These are phyloP conservation scores for Monosporascus sp. DNA, from an alignment of 2,329 filamentous ascomycete species.

Conservation along the genomic window DNA sequence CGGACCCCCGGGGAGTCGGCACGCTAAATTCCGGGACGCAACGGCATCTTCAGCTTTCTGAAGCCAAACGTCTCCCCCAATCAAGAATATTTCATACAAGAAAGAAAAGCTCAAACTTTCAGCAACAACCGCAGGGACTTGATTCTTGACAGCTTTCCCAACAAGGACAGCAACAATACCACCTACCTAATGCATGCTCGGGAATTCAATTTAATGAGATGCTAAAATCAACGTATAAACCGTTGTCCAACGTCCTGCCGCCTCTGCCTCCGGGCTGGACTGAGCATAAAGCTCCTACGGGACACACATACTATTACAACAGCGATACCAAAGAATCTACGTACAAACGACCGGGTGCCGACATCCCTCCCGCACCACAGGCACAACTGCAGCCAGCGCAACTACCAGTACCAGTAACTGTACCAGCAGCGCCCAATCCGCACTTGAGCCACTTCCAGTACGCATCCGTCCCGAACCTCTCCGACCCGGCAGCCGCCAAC, in stretches of 20 bases:
- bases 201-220: conserved; percentile 33
- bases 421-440: conserved; percentile 17
- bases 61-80: too few relatives aligned
- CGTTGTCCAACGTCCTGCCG: conserved; percentile 41
- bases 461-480: conserved; percentile 36
- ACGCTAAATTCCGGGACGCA: too few relatives aligned
- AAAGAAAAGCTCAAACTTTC: too few relatives aligned
- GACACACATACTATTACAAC: conserved; percentile 87
- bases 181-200: too few relatives aligned
- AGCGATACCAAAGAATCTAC: conserved; percentile 77
- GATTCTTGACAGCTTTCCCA: too few relatives aligned
- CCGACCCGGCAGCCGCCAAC: conserved; percentile 53
- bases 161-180: too few relatives aligned
- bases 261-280: conserved; percentile 79
- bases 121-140: too few relatives aligned
- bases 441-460: conserved; percentile 37
- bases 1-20: too few relatives aligned
- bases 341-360: conserved; percentile 65
- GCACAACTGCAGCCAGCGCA: conserved; percentile 10
- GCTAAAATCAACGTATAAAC: conserved; percentile 73
- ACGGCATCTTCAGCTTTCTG: too few relatives aligned
- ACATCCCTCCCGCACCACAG: neutral
- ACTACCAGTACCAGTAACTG: neutral
- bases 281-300: conserved; percentile 85
- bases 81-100: too few relatives aligned